Conservation (phyloP, 805 yeast genomes). For the Candida ortonii region DNA sequence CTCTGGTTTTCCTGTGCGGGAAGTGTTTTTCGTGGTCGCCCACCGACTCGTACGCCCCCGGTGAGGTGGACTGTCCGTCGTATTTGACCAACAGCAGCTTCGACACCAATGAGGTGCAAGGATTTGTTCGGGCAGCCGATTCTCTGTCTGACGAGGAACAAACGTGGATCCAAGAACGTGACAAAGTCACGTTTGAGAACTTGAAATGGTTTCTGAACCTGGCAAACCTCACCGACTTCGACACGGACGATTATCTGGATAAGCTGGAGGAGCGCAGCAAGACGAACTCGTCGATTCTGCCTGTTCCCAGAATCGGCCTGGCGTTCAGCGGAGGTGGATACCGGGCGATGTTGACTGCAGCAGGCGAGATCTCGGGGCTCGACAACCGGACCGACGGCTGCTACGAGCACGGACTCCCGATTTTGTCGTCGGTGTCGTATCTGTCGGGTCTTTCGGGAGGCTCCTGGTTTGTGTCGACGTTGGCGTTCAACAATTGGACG, state of each 20-base stretch:
- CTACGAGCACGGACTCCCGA: conserved; percentile 59
- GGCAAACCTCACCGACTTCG: conserved; percentile 47
- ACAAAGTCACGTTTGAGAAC: conserved; percentile 43
- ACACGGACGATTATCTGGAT: conserved; percentile 41
- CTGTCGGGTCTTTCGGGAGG: conserved; percentile 83
- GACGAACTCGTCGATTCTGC: conserved; percentile 35
- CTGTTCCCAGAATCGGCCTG: conserved; percentile 45
- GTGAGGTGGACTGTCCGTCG: conserved; percentile 51
- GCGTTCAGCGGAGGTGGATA: conserved; percentile 88
- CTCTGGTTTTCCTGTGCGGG: too few species aligned
- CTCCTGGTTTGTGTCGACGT: conserved; percentile 72
- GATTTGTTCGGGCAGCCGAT: conserved; percentile 45
- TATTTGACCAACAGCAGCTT: conserved; percentile 21
- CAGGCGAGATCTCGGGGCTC: conserved; percentile 76
- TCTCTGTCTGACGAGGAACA: conserved; percentile 45
- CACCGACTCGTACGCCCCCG: conserved; percentile 61
- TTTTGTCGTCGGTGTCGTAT: conserved; percentile 69
- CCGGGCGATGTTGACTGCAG: conserved; percentile 83
- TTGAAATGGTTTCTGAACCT: conserved; percentile 45
- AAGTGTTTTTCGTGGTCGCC: conserved; percentile 64
- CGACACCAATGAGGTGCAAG: conserved; percentile 16
- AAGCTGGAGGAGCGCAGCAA: conserved; percentile 19
- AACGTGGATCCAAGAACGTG: conserved; percentile 51
- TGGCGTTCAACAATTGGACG: conserved; percentile 70
- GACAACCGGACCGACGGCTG: conserved; percentile 67